These are phyloP conservation scores for Platanus orientalis DNA, from an alignment of 164 flowering plant species.

Conservation along the genomic window DNA sequence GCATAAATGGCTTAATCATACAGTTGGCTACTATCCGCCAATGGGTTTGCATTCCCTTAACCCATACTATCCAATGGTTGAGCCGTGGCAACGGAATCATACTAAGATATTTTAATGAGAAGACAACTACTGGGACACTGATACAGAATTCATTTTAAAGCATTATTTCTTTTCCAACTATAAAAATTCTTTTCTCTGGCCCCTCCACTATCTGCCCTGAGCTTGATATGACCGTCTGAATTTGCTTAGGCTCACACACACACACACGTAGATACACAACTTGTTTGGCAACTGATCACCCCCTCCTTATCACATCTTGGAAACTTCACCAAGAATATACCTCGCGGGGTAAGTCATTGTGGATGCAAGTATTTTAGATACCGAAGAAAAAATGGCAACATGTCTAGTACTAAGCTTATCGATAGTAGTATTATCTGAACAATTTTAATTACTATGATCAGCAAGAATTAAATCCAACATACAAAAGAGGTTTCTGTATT, in stretches of 20 bases:
- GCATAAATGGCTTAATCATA: too few species aligned
- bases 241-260: slow-evolving; percentile 16
- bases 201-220: slow-evolving; percentile 12
- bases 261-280: too few species aligned
- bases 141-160: too few species aligned
- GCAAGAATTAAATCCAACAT: not conserved
- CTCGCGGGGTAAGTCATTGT: slow-evolving; percentile 88
- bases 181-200: slow-evolving; percentile 10
- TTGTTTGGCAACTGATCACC: not conserved
- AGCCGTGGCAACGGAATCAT: too few species aligned
- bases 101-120: too few species aligned
- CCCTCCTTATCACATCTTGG: not conserved
- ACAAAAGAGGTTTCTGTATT: slow-evolving; percentile 1
- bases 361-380: slow-evolving; percentile 78
- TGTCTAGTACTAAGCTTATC: slow-evolving; percentile 60
- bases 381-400: slow-evolving; percentile 79
- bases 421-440: slow-evolving; percentile 54
- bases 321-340: slow-evolving; percentile 24
- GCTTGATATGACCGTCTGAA: slow-evolving; percentile 19
- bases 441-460: slow-evolving; percentile 15
- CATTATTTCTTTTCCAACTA: too few species aligned
- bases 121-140: too few species aligned
- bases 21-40: too few species aligned
- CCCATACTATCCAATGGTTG: too few species aligned
- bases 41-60: too few species aligned